Evolutionary conservation across 2,329 filamentous ascomycete species (phyloP).

Genomic region (Diaporthe destruens): DNA sequence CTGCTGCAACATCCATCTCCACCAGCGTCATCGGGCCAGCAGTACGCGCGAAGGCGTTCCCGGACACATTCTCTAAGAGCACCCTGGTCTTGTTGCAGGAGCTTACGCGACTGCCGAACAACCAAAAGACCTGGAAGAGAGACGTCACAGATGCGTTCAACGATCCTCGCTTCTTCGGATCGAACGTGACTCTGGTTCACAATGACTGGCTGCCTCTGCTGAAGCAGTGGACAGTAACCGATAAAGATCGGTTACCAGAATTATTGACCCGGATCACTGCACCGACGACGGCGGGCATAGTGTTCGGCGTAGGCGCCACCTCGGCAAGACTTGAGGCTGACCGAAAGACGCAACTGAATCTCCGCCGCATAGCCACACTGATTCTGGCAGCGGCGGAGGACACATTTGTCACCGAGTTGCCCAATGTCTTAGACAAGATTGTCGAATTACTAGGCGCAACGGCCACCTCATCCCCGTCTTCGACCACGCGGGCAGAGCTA

Average conservation of each 20-base stretch:
- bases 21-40: constrained; percentile 84
- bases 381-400: constrained; percentile 83
- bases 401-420: constrained; percentile 82
- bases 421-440: constrained; percentile 81
- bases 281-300: constrained; percentile 93
- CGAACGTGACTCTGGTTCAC: constrained; percentile 73
- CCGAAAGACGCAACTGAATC: constrained; percentile 88
- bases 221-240: constrained; percentile 84
- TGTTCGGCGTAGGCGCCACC: constrained; percentile 97
- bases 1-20: constrained; percentile 84
- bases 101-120: constrained; percentile 80
- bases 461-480: constrained; percentile 90
- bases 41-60: constrained; percentile 87
- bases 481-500: constrained; percentile 87
- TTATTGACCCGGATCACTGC: constrained; percentile 82
- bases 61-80: constrained; percentile 81
- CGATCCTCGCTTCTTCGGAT: constrained; percentile 86
- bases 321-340: constrained; percentile 96
- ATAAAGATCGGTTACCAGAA: constrained; percentile 90
- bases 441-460: constrained; percentile 89
- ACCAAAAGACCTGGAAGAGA: constrained; percentile 92
- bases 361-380: constrained; percentile 84
- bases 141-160: constrained; percentile 94
- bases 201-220: constrained; percentile 86
- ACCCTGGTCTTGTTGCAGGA: constrained; percentile 81